Evolutionary conservation across 2,329 filamentous ascomycete genomes (phyloP).

Genomic region (Exophiala phaeomuriformis): DNA sequence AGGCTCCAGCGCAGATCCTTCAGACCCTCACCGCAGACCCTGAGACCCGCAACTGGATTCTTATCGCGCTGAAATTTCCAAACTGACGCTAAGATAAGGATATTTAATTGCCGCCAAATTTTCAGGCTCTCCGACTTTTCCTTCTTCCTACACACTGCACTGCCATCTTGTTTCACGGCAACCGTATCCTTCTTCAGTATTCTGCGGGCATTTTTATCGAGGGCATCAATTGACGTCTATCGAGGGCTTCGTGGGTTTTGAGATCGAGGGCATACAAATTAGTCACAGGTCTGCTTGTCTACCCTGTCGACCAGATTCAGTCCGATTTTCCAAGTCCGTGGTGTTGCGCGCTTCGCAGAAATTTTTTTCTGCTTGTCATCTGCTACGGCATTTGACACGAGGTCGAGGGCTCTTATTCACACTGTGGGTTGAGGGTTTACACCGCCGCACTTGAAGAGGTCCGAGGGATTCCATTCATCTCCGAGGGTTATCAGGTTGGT

Average conservation of each 20-base stretch:
- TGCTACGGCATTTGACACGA: conserved; percentile 19
- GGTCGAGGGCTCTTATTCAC: conserved; percentile 24
- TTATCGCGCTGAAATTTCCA: conserved; percentile 7
- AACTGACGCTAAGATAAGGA: conserved; percentile 10
- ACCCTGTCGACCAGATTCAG: conserved; percentile 8
- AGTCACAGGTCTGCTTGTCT: conserved; percentile 22
- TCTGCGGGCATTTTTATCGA: conserved; percentile 21
- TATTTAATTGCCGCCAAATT: conserved; percentile 3
- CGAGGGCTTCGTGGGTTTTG: conserved; percentile 22
- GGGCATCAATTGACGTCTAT: conserved; percentile 24
- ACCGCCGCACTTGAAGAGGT: conserved; percentile 5
- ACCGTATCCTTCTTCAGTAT: conserved; percentile 3
- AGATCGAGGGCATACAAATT: conserved; percentile 14
- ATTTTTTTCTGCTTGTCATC: conserved; percentile 19
- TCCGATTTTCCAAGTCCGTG: conserved; percentile 8
- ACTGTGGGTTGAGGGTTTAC: conserved; percentile 23
- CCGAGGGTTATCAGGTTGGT: conserved; percentile 11
- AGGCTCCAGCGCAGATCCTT: too few species aligned
- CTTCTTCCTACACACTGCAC: conserved; percentile 4
- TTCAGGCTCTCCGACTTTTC: not conserved
- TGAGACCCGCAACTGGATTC: not conserved
- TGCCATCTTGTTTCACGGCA: not conserved
- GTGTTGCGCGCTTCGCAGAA: conserved; percentile 19
- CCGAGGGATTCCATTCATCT: conserved; percentile 9
- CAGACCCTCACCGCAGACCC: conserved; percentile 2